A percentile compares a stretch with the other conserved stretches of the same genome.
phyloP scores from a whole-genome alignment of 1,284 basidiomycete genomes.

The Chalciporus sp. region DNA sequence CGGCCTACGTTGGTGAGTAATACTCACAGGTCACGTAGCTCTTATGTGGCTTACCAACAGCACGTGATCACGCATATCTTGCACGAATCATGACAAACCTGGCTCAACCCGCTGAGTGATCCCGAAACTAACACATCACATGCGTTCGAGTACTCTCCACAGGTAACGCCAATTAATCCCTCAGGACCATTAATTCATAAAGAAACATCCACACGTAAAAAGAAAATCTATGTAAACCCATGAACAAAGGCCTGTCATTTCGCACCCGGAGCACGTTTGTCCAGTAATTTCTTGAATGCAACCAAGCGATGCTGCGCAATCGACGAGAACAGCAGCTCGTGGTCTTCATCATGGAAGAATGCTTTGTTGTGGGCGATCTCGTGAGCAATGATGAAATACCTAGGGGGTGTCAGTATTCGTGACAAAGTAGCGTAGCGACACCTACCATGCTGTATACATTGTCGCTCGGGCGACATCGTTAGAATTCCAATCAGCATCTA shows the following conservation, averaged over 20 bases:
- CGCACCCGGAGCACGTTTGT: background rate
- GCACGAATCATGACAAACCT: no score
- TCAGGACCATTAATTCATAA: no score
- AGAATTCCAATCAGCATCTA: background rate
- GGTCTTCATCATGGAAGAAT: constrained; percentile 22
- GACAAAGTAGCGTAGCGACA: no score
- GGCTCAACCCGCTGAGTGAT: background rate
- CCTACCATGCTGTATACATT: constrained; percentile 8
- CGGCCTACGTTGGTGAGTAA: constrained; percentile 1
- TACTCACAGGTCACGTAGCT: background rate
- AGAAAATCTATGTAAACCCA: background rate
- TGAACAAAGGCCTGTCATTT: background rate
- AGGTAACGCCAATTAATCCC: no score
- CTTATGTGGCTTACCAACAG: background rate
- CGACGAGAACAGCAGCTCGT: constrained; percentile 20
- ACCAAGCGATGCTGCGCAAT: background rate
- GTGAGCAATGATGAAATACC: constrained; percentile 30
- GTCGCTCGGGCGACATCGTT: background rate
- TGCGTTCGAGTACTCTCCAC: no score
- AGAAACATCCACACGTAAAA: background rate
- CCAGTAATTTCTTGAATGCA: background rate
- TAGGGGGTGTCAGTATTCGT: background rate
- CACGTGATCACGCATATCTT: no score
- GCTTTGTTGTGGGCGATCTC: constrained; percentile 26
- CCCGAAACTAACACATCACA: background rate